Base-by-base conservation (phyloP, 176 grass and related monocot species). In the Pontederia paniculata region DNA sequence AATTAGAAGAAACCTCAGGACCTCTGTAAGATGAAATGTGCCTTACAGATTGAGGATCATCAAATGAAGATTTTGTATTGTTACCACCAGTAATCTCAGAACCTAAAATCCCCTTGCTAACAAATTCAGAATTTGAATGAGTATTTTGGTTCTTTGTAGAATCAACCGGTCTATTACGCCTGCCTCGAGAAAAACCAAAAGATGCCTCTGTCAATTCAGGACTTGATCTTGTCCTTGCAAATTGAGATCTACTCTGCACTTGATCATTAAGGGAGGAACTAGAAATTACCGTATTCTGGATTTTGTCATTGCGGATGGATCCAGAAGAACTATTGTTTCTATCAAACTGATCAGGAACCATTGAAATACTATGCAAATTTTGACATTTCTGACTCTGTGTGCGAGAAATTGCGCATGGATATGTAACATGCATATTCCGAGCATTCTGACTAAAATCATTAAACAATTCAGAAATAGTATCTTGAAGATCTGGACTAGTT, bases 141-240 rank as follows among this genome's bases (percentile, higher is more conserved):
- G 42, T 4, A 44, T 62, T 42, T 17, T 62, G 15, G 20, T 70
- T n/a, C 69, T 81, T 78, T 56, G 76, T 74, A 23, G 50, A 62
- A 50, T 76, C 75, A 50, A 69, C 50, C 57, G 62, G 68, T 71
- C 60, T 75, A 70, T 23, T 64, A 42, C 5, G 65, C 52, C 81
- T 74, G 50, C 77, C 77, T 51, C 28, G 71, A 73, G 79, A 73
- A 50, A 82, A 80, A n/a, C 81, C 84, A 44, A 63, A 17, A 52
- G 81, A 81, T 74, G 78, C 70, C 13, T 75, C 80, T 51, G 81
- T 79, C 72, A 95, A 61, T 55, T 95, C 89, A 65, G 89, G 89
- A 70, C 80, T 88, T 51, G 89, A 95, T 45, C 62, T 78, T 48
- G 81, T 85, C 80, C 84, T 80, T 73, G 71, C 81, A 79, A 95